A percentile compares a stretch with the other conserved stretches of the same genome.
These are phyloP conservation scores for Peziza echinospora DNA, from an alignment of 495 filamentous ascomycete genomes.

Conservation along the genomic window DNA sequence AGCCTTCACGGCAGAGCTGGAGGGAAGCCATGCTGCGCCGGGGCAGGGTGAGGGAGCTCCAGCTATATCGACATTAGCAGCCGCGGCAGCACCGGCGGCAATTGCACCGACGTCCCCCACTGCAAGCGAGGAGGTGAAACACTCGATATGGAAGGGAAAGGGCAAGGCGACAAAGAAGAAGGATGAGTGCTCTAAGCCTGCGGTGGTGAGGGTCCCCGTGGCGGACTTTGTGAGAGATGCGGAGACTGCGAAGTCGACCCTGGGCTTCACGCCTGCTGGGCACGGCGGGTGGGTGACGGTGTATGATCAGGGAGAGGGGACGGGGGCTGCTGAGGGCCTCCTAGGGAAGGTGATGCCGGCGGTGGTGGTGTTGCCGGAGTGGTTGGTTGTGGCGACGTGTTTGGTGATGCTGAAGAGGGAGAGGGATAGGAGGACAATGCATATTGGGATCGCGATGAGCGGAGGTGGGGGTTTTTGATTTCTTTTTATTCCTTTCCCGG, in stretches of 20 bases:
- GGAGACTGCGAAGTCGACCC: not conserved
- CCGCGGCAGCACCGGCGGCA: not conserved
- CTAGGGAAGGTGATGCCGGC: too few species aligned
- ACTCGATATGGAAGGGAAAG: too few species aligned
- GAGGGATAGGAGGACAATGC: not conserved
- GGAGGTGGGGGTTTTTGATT: too few species aligned
- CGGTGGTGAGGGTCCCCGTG: not conserved
- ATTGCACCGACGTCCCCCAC: not conserved
- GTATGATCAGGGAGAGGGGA: not conserved
- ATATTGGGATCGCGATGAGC: not conserved
- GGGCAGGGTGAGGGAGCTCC: too few species aligned
- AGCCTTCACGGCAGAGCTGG: too few species aligned
- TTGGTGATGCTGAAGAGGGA: not conserved
- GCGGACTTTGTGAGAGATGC: not conserved
- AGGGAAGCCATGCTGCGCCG: too few species aligned
- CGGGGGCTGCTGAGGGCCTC: too few species aligned
- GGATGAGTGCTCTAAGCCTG: too few species aligned
- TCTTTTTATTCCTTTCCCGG: too few species aligned
- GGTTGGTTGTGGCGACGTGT: not conserved
- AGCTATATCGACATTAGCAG: not conserved
- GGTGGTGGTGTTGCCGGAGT: not conserved
- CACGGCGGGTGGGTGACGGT: not conserved
- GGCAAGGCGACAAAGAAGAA: not conserved
- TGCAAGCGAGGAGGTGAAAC: too few species aligned
- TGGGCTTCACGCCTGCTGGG: not conserved